Evolutionary conservation across 129 eudicot species (phyloP), one percentile per base, ranked within the genome.

Genomic region (Helichrysum umbraculigerum): DNA sequence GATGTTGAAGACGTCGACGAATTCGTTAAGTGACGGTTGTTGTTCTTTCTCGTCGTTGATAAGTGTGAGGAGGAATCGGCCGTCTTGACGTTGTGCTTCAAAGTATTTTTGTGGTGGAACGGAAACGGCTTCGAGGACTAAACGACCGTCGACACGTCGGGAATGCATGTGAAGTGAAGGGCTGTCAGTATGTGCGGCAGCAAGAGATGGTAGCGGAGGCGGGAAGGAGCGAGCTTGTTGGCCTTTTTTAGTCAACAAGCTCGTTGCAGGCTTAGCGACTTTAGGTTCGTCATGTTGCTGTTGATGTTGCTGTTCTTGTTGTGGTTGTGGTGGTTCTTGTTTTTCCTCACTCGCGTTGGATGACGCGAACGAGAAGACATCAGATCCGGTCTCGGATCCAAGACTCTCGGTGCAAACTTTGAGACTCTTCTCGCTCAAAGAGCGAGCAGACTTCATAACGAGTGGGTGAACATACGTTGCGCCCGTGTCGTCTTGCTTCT

Each of bases 371-470:
- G 88, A 74, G 65, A 88, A 87, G 44, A 85, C 87, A 41, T 94
- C 98, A 0, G 98, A 91, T 16, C 98, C 98, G 0, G 97, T 94
- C 77, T 94, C 98, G 1, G 98, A 94, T 33, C 98, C 98, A 4
- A 94, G 98, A 65, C 87, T 88, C 64, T 94, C 98, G 0, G 98
- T 94, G 62, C 98, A 94, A n/a, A 94, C 71, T 82, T 94, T 88
- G 6, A 94, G 93, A 34, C 98, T 94, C 76, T 89, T 88, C 76
- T 87, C 93, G 21, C 87, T 94, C 71, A 94, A 74, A 4, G 84
- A 51, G 68, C 93, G 82, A 7, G 68, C 34, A 0, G 90, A 81
- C 44, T 86, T 86, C 76, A 77, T 91, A 74, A 85, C 84, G 52
- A 86, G 87, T 0, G 97, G 97, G 61, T 90, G 98, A 66, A 90